Evolutionary conservation across 352 stramenopile genomes (phyloP), one percentile per base, ranked within the genome.

Genomic region (Globisporangium rhizosaccharum): DNA sequence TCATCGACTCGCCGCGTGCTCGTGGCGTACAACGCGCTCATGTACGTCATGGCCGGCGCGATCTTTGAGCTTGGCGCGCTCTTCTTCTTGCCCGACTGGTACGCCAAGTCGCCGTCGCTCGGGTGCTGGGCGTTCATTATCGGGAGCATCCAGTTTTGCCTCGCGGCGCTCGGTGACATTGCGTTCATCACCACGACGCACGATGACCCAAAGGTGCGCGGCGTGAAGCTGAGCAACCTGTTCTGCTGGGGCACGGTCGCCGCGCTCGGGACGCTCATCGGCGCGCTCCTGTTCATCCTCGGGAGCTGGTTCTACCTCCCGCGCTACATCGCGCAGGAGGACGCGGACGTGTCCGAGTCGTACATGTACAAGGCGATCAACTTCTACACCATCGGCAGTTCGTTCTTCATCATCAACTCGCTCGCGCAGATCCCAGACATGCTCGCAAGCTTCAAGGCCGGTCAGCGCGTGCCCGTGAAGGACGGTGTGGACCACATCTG

Each of bases 241-340:
- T 50, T 60, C 1, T 82, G 71, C 68, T 92, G 78, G 78, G 73
- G 65, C 57, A 75, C 70, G 17, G 46, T 79, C 37, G 69, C 75
- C 0, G 70, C 72, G 2, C 50, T 82, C 25, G 75, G 76, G 56
- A 88, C 76, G 62, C 85, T 90, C 55, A 53, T 79, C 49, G 84
- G 84, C 28, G 79, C 79, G 10, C 47, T 89, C 37, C 66, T 84
- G 25, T 93, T 93, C 71, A 89, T 88, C 57, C 62, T 90, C 44
- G 84, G 84, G 41, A 88, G 76, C 63, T 91, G 72, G 66, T 93
- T 76, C 75, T 93, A 91, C 73, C 79, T 93, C 7, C 84, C 84
- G 54, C 64, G 67, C 50, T 93, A 84, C 60, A 88, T 91, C 44
- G 77, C 76, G 20, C 66, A 65, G 42, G 71, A 88, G 26, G 79